These are phyloP conservation scores for Inga oerstediana DNA, from an alignment of 306 rosid species.

Conservation along the genomic window DNA sequence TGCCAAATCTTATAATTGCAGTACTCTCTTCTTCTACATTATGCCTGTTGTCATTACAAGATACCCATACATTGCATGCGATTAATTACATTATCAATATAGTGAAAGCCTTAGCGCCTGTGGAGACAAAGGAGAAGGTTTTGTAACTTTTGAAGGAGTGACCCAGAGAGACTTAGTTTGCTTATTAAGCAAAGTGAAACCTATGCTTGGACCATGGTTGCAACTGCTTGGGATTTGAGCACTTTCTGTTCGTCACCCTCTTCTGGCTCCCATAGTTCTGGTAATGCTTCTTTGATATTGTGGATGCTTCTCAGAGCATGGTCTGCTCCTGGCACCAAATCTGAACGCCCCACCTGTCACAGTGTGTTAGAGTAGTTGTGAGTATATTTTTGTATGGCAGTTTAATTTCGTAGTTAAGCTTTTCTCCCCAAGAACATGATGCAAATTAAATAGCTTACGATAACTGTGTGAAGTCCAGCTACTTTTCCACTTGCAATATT, in stretches of 20 bases:
- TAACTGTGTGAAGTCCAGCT: conserved; percentile 76
- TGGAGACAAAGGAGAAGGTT: conserved; percentile 27
- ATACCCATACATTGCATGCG: conserved; percentile 28
- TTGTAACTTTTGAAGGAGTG: conserved; percentile 3
- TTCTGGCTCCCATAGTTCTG: conserved; percentile 71
- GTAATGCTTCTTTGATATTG: conserved; percentile 81
- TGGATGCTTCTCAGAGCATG: conserved; percentile 79
- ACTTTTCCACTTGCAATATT: conserved; percentile 80
- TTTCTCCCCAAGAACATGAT: background rate
- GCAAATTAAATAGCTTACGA: conserved; percentile 55
- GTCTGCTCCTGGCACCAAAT: conserved; percentile 75
- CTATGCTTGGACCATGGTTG: conserved; percentile 46
- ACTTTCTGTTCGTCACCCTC: conserved; percentile 33
- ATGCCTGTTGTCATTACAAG: conserved; percentile 23
- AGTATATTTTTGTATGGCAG: background rate
- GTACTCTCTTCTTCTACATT: conserved; percentile 17
- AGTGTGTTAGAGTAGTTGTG: conserved; percentile 17
- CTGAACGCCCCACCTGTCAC: conserved; percentile 78
- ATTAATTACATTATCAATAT: conserved; percentile 21
- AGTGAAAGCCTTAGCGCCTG: conserved; percentile 27
- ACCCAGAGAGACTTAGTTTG: conserved; percentile 30
- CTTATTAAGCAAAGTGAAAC: conserved; percentile 32
- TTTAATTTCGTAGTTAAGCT: conserved; percentile 6
- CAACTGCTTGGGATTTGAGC: conserved; percentile 38
- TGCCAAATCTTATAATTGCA: background rate